A percentile compares a stretch with the other conserved stretches of the same genome.
phyloP scores from a whole-genome alignment of 331 rosid species.

The Cydonia oblonga region DNA sequence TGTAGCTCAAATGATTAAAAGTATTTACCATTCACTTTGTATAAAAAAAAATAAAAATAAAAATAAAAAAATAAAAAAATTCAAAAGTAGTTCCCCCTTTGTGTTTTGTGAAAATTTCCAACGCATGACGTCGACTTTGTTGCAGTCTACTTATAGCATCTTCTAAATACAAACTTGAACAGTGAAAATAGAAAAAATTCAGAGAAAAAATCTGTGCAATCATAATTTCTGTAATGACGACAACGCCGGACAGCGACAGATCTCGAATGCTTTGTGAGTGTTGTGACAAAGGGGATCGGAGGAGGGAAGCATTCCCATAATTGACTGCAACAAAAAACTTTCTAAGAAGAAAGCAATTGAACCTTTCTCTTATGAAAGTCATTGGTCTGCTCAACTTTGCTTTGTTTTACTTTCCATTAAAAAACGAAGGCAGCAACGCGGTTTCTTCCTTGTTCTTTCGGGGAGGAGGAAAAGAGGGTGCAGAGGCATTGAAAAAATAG shows the following conservation, averaged over 20 bases:
- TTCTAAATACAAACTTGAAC: too few species aligned
- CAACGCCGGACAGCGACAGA: not conserved
- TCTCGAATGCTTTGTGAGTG: not conserved
- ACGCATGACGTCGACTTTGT: not conserved
- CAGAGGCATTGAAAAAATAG: constrained; percentile 20
- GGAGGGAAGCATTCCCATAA: constrained; percentile 9
- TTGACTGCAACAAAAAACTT: constrained; percentile 15
- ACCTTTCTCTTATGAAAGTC: constrained; percentile 7
- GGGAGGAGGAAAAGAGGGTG: constrained; percentile 7
- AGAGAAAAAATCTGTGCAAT: not conserved
- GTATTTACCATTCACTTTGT: not conserved
- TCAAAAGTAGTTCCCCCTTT: not conserved
- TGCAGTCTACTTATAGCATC: not conserved
- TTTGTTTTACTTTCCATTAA: not conserved
- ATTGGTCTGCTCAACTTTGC: not conserved
- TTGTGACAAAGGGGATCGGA: not conserved
- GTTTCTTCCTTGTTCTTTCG: constrained; percentile 25
- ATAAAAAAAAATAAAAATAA: too few species aligned
- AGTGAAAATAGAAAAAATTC: not conserved
- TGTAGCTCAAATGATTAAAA: too few species aligned
- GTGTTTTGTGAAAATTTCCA: not conserved
- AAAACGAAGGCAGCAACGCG: constrained; percentile 39
- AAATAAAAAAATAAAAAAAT: too few species aligned
- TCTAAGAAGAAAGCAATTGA: constrained; percentile 23
- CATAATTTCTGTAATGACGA: not conserved